Percentiles rank a stretch among this genome's conserved stretches.
phyloP scores from a whole-genome alignment of 2,329 filamentous ascomycete species.

The Xylariales sp. region DNA sequence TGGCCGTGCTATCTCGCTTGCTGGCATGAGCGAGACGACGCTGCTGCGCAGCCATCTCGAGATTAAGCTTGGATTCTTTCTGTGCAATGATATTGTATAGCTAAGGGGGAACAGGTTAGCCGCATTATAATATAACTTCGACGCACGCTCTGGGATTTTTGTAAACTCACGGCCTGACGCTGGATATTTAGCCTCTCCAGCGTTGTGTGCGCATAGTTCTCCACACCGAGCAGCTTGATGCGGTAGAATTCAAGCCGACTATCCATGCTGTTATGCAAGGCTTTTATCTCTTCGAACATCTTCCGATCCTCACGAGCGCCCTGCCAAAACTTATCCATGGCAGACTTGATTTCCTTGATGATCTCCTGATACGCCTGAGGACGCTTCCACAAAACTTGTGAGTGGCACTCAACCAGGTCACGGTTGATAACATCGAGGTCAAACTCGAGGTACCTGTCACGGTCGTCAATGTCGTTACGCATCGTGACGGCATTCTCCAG shows the following conservation, averaged over 20 bases:
- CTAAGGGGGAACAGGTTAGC: slow-evolving; percentile 24
- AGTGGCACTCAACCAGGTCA: slow-evolving; percentile 60
- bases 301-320: background rate
- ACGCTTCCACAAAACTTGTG: slow-evolving; percentile 58
- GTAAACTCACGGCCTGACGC: slow-evolving; percentile 48
- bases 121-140: background rate
- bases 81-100: slow-evolving; percentile 64
- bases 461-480: slow-evolving; percentile 54
- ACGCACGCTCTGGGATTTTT: background rate
- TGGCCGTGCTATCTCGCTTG: slow-evolving; percentile 58
- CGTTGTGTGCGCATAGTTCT: slow-evolving; percentile 60
- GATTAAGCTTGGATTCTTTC: slow-evolving; percentile 59
- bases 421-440: slow-evolving; percentile 58
- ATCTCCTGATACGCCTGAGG: slow-evolving; percentile 58
- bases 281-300: slow-evolving; percentile 11
- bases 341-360: slow-evolving; percentile 41
- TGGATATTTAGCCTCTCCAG: slow-evolving; percentile 58
- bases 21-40: slow-evolving; percentile 54
- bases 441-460: slow-evolving; percentile 48
- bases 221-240: slow-evolving; percentile 56
- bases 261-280: slow-evolving; percentile 47
- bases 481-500: slow-evolving; percentile 59
- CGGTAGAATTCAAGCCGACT: slow-evolving; percentile 56
- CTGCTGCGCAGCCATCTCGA: slow-evolving; percentile 59
- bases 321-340: slow-evolving; percentile 40